These are phyloP conservation scores for Microbotryum scabiosae DNA, from an alignment of 1,284 basidiomycete species.

Conservation along the genomic window DNA sequence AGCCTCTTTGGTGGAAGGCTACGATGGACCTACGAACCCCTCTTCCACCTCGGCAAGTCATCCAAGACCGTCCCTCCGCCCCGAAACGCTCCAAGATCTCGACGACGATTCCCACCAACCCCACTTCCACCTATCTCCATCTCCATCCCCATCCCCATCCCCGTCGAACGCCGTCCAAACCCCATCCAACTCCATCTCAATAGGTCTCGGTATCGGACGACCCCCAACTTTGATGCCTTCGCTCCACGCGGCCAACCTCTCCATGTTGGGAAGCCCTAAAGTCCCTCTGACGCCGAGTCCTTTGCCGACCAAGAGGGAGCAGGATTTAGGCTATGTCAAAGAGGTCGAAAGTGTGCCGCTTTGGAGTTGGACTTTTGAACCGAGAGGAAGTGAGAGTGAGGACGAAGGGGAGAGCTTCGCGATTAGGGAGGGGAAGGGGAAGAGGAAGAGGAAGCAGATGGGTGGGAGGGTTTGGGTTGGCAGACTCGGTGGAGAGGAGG, in stretches of 20 bases:
- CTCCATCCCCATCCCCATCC: too few relatives aligned
- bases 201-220: too few relatives aligned
- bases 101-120: not conserved
- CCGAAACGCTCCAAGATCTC: not conserved
- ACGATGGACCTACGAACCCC: not conserved
- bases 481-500: not conserved
- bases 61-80: not conserved
- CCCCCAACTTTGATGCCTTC: too few relatives aligned
- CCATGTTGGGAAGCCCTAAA: not conserved
- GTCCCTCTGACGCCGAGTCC: not conserved
- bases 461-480: conserved; percentile 12
- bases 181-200: not conserved
- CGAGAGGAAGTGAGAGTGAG: not conserved
- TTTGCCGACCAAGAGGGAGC: not conserved
- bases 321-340: not conserved
- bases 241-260: too few relatives aligned
- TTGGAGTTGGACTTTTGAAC: conserved; percentile 3
- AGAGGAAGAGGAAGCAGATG: not conserved
- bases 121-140: not conserved
- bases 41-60: too few relatives aligned
- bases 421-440: not conserved
- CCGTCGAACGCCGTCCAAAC: too few relatives aligned
- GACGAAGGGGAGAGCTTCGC: not conserved
- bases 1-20: conserved; percentile 8
- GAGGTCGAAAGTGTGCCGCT: conserved; percentile 2